Conservation (phyloP, 768 basidiomycete species). For the Polyporus arcularius region DNA sequence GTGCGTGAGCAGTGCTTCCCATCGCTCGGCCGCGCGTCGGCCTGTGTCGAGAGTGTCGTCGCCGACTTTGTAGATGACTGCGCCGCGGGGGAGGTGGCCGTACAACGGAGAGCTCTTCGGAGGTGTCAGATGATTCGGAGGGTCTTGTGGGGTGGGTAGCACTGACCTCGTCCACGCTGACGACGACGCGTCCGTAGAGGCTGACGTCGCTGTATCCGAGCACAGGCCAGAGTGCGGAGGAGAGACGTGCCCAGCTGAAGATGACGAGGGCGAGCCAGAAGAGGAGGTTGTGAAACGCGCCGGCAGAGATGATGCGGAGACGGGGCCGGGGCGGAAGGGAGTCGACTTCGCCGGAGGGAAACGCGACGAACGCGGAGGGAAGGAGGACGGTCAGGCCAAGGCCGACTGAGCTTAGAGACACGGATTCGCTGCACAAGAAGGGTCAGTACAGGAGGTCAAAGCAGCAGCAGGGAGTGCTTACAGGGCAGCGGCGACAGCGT, state of each 20-base stretch:
- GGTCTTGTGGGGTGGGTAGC: not conserved
- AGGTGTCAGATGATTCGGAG: not conserved
- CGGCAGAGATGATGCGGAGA: conserved; percentile 68
- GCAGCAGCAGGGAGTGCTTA: conserved; percentile 38
- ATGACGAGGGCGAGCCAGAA: conserved; percentile 51
- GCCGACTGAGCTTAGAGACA: conserved; percentile 64
- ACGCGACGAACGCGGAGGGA: conserved; percentile 75
- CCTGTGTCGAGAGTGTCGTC: conserved; percentile 49
- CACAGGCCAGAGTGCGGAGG: conserved; percentile 12
- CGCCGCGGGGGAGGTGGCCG: conserved; percentile 55
- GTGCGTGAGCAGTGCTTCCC: conserved; percentile 48
- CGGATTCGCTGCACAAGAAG: conserved; percentile 49
- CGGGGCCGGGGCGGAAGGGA: conserved; percentile 36
- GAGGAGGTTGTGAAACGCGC: conserved; percentile 77
- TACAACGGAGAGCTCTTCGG: conserved; percentile 61
- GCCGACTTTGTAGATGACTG: conserved; percentile 65
- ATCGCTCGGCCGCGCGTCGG: conserved; percentile 35
- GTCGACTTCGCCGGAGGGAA: conserved; percentile 41
- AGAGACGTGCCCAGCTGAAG: conserved; percentile 32
- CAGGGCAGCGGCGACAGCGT: conserved; percentile 76
- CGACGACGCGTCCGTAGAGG: conserved; percentile 53
- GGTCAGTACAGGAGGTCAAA: not conserved
- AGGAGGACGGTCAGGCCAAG: conserved; percentile 62
- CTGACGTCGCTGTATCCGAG: conserved; percentile 58
- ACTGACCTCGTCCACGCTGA: conserved; percentile 55